Percentiles rank a stretch among this genome's conserved stretches.
Conservation (phyloP, 371 early-diverging fungal genomes). For the Paraphysoderma sedebokerense region DNA sequence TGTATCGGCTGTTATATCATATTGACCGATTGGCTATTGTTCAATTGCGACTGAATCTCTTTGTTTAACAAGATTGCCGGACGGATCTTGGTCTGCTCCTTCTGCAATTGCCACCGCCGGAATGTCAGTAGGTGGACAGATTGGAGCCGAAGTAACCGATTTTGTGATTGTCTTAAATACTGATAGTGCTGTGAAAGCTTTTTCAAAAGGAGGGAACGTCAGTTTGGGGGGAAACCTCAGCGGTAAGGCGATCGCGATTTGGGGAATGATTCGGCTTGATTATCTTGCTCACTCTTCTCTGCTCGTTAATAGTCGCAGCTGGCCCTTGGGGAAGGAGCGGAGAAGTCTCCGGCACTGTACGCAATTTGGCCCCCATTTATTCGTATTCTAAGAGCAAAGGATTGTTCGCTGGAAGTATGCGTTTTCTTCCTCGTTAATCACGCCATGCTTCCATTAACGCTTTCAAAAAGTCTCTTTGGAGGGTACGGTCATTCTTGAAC, state of each 20-base stretch:
- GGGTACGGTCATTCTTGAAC: conserved; percentile 76
- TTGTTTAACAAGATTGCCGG: too few relatives aligned
- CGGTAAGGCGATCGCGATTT: conserved; percentile 18
- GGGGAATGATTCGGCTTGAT: conserved; percentile 3
- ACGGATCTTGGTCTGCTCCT: conserved; percentile 18
- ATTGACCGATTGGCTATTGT: too few relatives aligned
- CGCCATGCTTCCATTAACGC: neutral
- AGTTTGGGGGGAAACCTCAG: conserved; percentile 78
- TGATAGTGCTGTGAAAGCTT: conserved; percentile 70
- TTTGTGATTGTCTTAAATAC: conserved; percentile 86
- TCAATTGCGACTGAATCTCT: too few relatives aligned
- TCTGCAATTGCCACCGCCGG: conserved; percentile 4
- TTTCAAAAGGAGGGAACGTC: conserved; percentile 73
- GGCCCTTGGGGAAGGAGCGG: conserved; percentile 85
- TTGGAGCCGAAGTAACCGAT: conserved; percentile 76
- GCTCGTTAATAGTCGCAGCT: conserved; percentile 51
- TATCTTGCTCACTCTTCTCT: neutral
- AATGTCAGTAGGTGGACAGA: conserved; percentile 1
- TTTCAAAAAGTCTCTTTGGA: conserved; percentile 54
- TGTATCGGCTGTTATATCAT: too few relatives aligned
- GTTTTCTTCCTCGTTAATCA: neutral
- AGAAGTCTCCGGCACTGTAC: conserved; percentile 68
- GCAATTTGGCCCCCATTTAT: conserved; percentile 20
- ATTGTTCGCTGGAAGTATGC: conserved; percentile 63
- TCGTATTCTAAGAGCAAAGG: conserved; percentile 68